Evolutionary conservation across 2,329 filamentous ascomycete genomes (phyloP), one percentile per base, ranked within the genome.

Genomic region (Fusarium chaquense): DNA sequence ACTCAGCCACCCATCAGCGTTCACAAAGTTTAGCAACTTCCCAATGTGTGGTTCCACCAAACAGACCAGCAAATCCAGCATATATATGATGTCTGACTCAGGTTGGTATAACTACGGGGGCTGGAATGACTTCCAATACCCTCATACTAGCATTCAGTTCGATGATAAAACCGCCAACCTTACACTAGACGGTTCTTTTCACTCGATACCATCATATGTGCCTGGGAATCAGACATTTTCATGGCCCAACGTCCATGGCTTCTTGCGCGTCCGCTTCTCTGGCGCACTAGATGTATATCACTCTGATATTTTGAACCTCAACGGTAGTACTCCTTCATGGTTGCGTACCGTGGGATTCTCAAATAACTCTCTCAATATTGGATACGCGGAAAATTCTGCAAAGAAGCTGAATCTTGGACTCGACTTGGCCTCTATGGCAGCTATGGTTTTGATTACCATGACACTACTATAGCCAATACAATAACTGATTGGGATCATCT

Each of bases 361-460:
- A 16, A 62, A 61, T 1, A 22, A 61, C 16, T 30, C 45, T n/a
- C n/a, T 20, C 0, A 62, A 61, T 9, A 45, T 62, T 3, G 56
- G 56, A 0, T 62, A 62, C 5, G 3, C 4, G 0, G 57, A 35
- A 4, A 20, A 6, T 28, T 22, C 12, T 2, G 38, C n/a, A 22
- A 11, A 10, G 18, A 41, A 5, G 38, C 6, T 41, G 12, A 7
- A 41, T 22, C 10, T 5, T 26, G 32, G 35, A 1, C 10, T 38
- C 12, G 35, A 5, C n/a, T 11, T 12, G 11, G 0, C 10, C 10
- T 38, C 10, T 6, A 11, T n/a, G 11, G 1, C 5, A 11, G 11
- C 1, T 12, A 38, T 38, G 2, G 3, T 38, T 18, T n/a, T 1
- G 18, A 9, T 11, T 0, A 2, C 5, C n/a, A 12, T 2, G 2